Evolutionary conservation across 176 grass and related monocot genomes (phyloP).

Genomic region (Triticum urartu): DNA sequence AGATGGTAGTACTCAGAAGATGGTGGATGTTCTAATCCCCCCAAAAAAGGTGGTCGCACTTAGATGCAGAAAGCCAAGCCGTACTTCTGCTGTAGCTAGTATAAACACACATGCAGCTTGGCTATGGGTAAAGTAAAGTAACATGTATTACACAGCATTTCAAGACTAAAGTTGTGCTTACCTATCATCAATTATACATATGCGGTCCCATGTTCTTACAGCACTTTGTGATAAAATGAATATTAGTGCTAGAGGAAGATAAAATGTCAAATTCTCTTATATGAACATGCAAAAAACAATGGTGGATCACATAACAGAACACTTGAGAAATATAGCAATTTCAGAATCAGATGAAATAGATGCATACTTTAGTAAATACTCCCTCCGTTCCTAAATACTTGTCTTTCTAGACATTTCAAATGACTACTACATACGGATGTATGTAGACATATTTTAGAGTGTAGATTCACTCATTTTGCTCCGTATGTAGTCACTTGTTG

Average conservation of each 20-base stretch:
- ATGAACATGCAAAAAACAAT: not conserved
- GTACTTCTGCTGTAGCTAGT: not conserved
- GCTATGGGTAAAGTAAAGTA: not conserved
- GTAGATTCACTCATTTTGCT: too few relatives aligned
- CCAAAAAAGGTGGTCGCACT: too few relatives aligned
- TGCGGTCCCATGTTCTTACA: not conserved
- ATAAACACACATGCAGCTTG: not conserved
- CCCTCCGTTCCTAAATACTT: too few relatives aligned
- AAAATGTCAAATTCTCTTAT: constrained; percentile 4
- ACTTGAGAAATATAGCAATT: not conserved
- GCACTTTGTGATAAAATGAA: not conserved
- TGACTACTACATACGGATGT: too few relatives aligned
- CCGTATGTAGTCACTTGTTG: too few relatives aligned
- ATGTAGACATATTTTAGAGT: too few relatives aligned
- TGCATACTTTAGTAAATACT: not conserved
- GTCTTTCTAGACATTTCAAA: too few relatives aligned
- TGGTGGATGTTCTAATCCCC: too few relatives aligned
- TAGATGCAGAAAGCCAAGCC: constrained; percentile 13
- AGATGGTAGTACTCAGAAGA: too few relatives aligned
- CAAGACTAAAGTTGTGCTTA: not conserved
- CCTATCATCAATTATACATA: not conserved
- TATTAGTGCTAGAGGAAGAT: not conserved
- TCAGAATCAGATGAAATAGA: not conserved
- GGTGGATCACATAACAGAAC: not conserved
- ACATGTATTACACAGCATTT: constrained; percentile 9